These are phyloP conservation scores for Mallotus nudiflorus DNA, from an alignment of 345 rosid species.

Conservation along the genomic window DNA sequence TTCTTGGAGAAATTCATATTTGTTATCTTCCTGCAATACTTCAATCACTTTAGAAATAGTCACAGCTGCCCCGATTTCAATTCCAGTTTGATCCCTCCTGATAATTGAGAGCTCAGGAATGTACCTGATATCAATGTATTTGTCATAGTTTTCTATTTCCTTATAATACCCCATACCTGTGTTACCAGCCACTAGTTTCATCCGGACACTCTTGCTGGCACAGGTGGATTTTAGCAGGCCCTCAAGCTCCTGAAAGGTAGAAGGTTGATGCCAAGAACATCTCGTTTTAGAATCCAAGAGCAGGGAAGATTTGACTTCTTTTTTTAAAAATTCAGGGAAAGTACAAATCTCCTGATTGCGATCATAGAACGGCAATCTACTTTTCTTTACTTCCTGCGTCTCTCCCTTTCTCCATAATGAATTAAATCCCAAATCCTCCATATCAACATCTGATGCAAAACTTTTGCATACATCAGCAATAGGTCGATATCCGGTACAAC, in stretches of 20 bases:
- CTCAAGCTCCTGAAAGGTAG: conserved; percentile 50
- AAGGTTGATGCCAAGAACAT: conserved; percentile 53
- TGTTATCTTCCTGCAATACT: conserved; percentile 46
- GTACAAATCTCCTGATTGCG: conserved; percentile 27
- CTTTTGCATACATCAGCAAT: conserved; percentile 90
- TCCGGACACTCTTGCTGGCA: conserved; percentile 12
- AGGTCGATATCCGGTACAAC: conserved; percentile 94
- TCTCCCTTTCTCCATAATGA: conserved; percentile 75
- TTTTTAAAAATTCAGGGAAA: conserved; percentile 72
- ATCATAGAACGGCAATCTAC: conserved; percentile 49
- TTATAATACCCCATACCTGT: conserved; percentile 76
- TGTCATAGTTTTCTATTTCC: conserved; percentile 48
- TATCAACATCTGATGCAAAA: conserved; percentile 76
- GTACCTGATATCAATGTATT: conserved; percentile 60
- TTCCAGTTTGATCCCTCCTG: conserved; percentile 46
- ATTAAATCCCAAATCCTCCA: conserved; percentile 85
- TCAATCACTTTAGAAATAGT: conserved; percentile 68
- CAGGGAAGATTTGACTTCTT: conserved; percentile 26
- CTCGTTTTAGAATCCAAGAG: conserved; percentile 43
- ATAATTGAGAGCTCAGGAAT: conserved; percentile 62
- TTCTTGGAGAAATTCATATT: conserved; percentile 18
- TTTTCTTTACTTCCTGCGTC: conserved; percentile 41
- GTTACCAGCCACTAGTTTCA: conserved; percentile 73
- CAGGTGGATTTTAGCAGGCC: conserved; percentile 32
- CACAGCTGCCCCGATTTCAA: conserved; percentile 77